These are phyloP conservation scores for Beauveria sp. DNA, from an alignment of 2,329 filamentous ascomycete genomes.

Conservation along the genomic window DNA sequence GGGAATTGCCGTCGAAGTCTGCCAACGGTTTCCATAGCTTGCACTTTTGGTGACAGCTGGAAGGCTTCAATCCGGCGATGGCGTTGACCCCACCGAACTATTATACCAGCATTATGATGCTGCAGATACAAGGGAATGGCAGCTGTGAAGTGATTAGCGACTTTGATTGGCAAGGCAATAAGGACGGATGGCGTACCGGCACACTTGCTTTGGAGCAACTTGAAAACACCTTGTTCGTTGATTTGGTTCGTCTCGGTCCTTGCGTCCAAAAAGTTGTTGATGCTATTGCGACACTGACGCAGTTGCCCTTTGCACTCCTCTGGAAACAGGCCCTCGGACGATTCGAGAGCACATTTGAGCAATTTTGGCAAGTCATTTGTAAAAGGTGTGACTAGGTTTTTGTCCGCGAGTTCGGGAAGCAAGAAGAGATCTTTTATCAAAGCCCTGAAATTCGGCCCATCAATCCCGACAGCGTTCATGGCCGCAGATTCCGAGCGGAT, in stretches of 20 bases:
- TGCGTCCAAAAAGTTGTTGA: not conserved
- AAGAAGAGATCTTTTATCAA: not conserved
- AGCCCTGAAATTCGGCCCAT: not conserved
- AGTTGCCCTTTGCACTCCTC: not conserved
- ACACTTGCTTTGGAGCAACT: not conserved
- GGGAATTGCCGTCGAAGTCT: slow-evolving; percentile 1
- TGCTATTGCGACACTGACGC: not conserved
- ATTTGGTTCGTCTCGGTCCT: not conserved
- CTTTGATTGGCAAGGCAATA: too few species aligned
- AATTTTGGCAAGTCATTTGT: not conserved
- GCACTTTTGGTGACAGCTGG: not conserved
- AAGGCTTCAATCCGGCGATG: not conserved
- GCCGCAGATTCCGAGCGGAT: not conserved
- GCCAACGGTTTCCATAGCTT: not conserved
- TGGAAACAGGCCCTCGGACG: not conserved
- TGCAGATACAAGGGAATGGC: not conserved
- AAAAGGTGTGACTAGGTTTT: not conserved
- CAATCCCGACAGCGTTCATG: not conserved
- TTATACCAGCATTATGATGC: not conserved
- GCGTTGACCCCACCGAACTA: not conserved
- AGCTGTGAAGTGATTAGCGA: not conserved
- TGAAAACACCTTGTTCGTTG: not conserved
- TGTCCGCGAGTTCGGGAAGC: not conserved
- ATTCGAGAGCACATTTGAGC: not conserved
- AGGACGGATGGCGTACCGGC: not conserved